These are phyloP conservation scores for Ilex paraguariensis DNA, from an alignment of 305 asterid species.

Conservation along the genomic window DNA sequence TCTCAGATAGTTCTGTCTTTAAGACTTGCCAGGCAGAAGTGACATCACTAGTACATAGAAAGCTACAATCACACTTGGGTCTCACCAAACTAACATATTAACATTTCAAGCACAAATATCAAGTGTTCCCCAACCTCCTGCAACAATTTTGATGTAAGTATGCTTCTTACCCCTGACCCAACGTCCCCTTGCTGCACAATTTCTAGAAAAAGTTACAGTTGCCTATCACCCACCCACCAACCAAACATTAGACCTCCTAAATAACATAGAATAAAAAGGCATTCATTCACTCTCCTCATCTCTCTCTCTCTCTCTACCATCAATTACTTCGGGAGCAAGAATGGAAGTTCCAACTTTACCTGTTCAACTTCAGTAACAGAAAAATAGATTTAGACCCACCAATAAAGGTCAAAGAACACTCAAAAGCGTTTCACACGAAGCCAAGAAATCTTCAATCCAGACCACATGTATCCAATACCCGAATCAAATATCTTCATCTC, in stretches of 20 bases:
- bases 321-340: no score
- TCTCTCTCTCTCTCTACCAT: no score
- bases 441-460: no score
- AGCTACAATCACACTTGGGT: conserved; percentile 1
- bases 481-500: no score
- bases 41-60: not conserved
- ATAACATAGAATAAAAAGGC: not conserved
- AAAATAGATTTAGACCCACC: no score
- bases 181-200: conserved; percentile 15
- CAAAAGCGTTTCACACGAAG: no score
- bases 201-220: conserved; percentile 22
- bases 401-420: no score
- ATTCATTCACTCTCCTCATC: conserved; percentile 3
- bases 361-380: no score
- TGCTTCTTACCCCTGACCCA: conserved; percentile 10
- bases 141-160: conserved; percentile 14
- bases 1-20: not conserved
- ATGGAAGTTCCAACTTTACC: no score
- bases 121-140: conserved; percentile 14
- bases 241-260: conserved; percentile 8
- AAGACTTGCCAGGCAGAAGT: not conserved
- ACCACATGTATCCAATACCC: no score
- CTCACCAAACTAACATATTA: conserved; percentile 16
- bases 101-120: conserved; percentile 10
- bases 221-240: conserved; percentile 11